Evolutionary conservation across 2,329 filamentous ascomycete genomes (phyloP).

Genomic region (Cordyceps cateniannulata): DNA sequence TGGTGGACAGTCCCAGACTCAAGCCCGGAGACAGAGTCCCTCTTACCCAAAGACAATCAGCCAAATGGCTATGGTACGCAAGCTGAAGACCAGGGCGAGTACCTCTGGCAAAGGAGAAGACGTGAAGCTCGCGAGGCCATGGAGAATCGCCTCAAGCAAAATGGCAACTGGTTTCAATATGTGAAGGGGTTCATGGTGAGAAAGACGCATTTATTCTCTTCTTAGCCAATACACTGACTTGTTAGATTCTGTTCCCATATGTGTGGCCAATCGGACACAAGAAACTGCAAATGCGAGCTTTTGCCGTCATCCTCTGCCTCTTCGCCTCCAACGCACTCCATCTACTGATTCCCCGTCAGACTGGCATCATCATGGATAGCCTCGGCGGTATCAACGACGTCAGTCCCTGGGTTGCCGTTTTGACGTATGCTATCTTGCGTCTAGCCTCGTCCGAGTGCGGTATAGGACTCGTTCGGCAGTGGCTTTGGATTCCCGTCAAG

Average conservation of each 20-base stretch:
- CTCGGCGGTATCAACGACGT: conserved; percentile 45
- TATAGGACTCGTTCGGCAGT: conserved; percentile 45
- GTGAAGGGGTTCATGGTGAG: conserved; percentile 61
- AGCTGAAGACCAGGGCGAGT: conserved; percentile 40
- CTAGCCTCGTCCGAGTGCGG: conserved; percentile 50
- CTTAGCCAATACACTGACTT: not conserved
- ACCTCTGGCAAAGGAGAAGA: conserved; percentile 46
- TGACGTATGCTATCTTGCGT: conserved; percentile 44
- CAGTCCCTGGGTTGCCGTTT: conserved; percentile 46
- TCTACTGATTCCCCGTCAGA: conserved; percentile 71
- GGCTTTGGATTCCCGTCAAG: conserved; percentile 53
- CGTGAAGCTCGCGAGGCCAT: conserved; percentile 51
- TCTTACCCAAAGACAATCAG: conserved; percentile 7
- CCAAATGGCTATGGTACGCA: conserved; percentile 22
- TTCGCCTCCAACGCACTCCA: conserved; percentile 67
- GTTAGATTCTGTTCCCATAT: conserved; percentile 68
- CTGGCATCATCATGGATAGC: conserved; percentile 71
- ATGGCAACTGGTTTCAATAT: conserved; percentile 73
- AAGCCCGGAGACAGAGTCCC: conserved; percentile 7
- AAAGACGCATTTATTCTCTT: conserved; percentile 2
- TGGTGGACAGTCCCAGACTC: not conserved
- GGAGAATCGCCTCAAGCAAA: conserved; percentile 63
- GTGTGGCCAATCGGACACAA: conserved; percentile 67
- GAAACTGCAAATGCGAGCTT: conserved; percentile 59
- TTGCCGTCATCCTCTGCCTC: conserved; percentile 61